Evolutionary conservation across 257 asterid species (phyloP), one percentile per base, ranked within the genome.

Genomic region (Capsicum rhomboideum): DNA sequence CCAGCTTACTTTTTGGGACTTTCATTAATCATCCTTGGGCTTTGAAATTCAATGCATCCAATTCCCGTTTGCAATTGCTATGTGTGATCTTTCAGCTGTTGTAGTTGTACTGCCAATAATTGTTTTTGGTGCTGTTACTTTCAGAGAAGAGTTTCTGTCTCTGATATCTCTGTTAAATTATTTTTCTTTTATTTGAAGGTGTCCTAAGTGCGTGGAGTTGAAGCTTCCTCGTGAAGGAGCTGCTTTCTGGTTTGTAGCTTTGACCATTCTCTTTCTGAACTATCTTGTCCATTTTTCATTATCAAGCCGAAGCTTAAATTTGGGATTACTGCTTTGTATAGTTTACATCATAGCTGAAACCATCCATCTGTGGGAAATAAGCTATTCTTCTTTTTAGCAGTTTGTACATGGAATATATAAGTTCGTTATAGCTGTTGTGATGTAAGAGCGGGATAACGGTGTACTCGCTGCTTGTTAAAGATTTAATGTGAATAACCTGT

Each of bases 151-250:
- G 61, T 49, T 29, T n/a, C 21, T 21, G 3, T 82, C 40, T 28
- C 82, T 31, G 58, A 44, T 83, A 26, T 71, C 49, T 84, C 18
- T 59, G 84, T 54, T 78, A 63, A 64, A 37, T 74, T 83, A 3
- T 50, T 67, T 66, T 2, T 2, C 84, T 61, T 50, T 42, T 40
- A 28, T 21, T 80, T 82, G 28, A 86, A 97, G 99, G 93, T 95
- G 99, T 85, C 99, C 99, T 5, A 97, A 97, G 88, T 97, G 99
- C 55, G 96, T 92, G 2, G 93, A 95, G 80, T 82, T 95, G 78
- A 97, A 93, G 95, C 99, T 97, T 88, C 95, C 99, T 17, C 98
- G 98, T 23, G 97, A 93, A 86, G 94, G 88, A 63, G 97, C 99
- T 87, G 92, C 99, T 82, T 97, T 97, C 98, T 97, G 99, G 98